Conservation (phyloP, 208 protist genomes). For the Wallacemonas sp. region DNA sequence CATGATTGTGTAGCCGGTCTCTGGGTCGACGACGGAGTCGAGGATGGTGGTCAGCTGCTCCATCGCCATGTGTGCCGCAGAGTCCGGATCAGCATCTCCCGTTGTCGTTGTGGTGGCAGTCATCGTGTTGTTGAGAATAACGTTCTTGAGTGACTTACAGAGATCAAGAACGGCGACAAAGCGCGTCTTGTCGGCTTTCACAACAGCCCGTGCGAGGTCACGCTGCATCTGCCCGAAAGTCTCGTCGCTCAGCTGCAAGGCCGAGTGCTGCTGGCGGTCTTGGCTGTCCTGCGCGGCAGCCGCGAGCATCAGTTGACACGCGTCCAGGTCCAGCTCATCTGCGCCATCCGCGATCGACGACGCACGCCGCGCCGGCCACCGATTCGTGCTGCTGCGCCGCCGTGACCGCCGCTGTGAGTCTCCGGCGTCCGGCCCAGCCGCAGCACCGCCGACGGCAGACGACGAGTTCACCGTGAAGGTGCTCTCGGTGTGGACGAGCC, state of each 20-base stretch:
- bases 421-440: too few species aligned
- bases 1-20: constrained; percentile 43
- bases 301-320: constrained; percentile 5
- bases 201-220: constrained; percentile 30
- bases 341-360: not conserved
- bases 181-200: constrained; percentile 13
- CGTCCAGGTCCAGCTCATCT: constrained; percentile 17
- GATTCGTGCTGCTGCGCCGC: not conserved
- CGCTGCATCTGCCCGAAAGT: constrained; percentile 31
- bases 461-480: constrained; percentile 8
- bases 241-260: constrained; percentile 2
- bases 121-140: not conserved
- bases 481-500: not conserved
- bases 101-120: constrained; percentile 9
- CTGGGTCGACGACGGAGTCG: constrained; percentile 36
- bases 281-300: not conserved
- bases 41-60: constrained; percentile 18
- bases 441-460: not conserved
- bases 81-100: not conserved
- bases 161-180: constrained; percentile 25
- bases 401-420: too few species aligned
- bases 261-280: not conserved
- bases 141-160: constrained; percentile 10
- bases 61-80: not conserved
- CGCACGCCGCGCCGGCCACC: not conserved